phyloP scores from a whole-genome alignment of 2,329 filamentous ascomycete genomes.

The Stagonosporopsis vannaccii region DNA sequence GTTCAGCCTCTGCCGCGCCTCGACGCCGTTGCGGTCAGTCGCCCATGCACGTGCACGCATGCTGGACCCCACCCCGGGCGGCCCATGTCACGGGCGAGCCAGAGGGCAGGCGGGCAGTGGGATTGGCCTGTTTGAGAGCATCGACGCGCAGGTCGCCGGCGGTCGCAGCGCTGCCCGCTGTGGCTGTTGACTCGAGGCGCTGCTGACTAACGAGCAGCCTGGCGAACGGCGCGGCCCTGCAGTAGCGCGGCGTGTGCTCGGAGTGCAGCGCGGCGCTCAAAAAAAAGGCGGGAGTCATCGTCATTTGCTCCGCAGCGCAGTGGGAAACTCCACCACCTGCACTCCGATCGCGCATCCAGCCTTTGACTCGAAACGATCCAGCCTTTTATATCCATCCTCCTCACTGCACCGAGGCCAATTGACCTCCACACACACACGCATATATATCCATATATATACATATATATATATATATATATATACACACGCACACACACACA shows the following conservation, averaged over 20 bases:
- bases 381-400: conserved; percentile 1
- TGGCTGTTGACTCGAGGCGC: too few relatives aligned
- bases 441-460: too few relatives aligned
- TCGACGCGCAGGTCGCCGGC: not conserved
- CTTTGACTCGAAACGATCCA: conserved; percentile 5
- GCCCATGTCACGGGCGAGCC: conserved; percentile 2
- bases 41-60: conserved; percentile 33
- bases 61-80: conserved; percentile 16
- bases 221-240: conserved; percentile 16
- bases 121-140: conserved; percentile 14
- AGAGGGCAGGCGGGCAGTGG: not conserved
- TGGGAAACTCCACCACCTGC: not conserved
- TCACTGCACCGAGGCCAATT: not conserved
- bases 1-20: conserved; percentile 6
- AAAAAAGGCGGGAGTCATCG: conserved; percentile 34
- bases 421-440: not conserved
- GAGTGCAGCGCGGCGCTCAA: conserved; percentile 19
- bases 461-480: too few relatives aligned
- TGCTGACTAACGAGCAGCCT: not conserved
- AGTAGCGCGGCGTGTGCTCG: conserved; percentile 24
- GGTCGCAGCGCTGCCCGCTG: too few relatives aligned
- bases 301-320: conserved; percentile 10
- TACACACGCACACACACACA: not conserved
- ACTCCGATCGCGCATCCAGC: conserved; percentile 28
- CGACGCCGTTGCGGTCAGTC: conserved; percentile 21